Evolutionary conservation across 495 filamentous ascomycete species (phyloP), one percentile per base, ranked within the genome.

Genomic region (Astrocystis sublimbata): DNA sequence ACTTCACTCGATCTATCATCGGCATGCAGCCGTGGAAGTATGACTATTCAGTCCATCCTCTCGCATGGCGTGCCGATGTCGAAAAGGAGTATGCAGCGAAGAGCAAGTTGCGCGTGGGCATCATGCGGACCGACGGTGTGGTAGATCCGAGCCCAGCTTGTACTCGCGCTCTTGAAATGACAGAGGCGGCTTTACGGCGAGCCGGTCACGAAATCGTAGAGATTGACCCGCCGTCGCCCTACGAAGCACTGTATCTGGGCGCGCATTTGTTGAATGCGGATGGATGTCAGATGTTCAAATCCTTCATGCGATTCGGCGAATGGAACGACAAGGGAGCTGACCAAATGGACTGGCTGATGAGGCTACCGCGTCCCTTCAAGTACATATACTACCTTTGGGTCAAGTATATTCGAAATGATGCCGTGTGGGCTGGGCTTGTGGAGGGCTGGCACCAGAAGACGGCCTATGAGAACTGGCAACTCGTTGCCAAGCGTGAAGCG

Each of bases 11-110:
- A 41, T 84, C 86, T 23, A 76, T 97, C 40, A 79, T 97, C 40
- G 76, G 83, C 19, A 96, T 96, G 91, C 75, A 90, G 76, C 93
- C 93, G 0, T 98, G 94, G 94, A 86, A 84, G 63, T 96, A 96
- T 69, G 94, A 98, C 65, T 84, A 91, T 56, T 87, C 83, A 1
- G 92, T 92, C 1, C 91, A 94, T 70, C 93, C 94, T 2, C 82
- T 98, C 24, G 75, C 83, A 7, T 98, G 94, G 94, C 79, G 90
- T 55, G 73, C 74, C 10, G 79, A 86, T 3, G 68, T 87, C 5
- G 82, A 85, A 61, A 68, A 78, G 21, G 83, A 89, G 47, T 87
- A 83, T 61, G 77, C 77, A 60, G 79, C 81, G 42, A 82, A 80
- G 63, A 84, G 82, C 71, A 85, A 76, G 61, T 77, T 96, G 51